A percentile compares a stretch with the other conserved stretches of the same genome.
These are phyloP conservation scores for Hygrocybe coccinea DNA, from an alignment of 768 basidiomycete genomes.

Conservation along the genomic window DNA sequence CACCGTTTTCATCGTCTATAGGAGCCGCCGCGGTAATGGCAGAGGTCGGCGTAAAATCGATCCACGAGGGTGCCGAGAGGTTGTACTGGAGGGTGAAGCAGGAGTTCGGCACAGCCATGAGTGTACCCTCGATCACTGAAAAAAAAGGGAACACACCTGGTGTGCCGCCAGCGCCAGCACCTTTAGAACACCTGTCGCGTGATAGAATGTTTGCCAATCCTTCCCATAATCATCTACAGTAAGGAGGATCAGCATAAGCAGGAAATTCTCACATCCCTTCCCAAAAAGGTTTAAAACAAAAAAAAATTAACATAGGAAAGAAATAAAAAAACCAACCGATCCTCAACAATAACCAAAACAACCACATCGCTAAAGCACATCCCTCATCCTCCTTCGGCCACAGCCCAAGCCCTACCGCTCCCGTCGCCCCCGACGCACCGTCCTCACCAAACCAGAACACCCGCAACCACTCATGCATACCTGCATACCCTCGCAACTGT, in stretches of 20 bases:
- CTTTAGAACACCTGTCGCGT: slow-evolving; percentile 50
- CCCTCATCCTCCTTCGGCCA: slow-evolving; percentile 57
- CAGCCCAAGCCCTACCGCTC: slow-evolving; percentile 35
- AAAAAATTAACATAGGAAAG: neutral
- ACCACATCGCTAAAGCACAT: slow-evolving; percentile 67
- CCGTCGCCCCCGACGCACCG: slow-evolving; percentile 51
- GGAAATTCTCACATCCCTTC: too few relatives aligned
- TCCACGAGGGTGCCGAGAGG: slow-evolving; percentile 54
- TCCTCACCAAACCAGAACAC: slow-evolving; percentile 60
- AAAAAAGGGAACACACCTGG: slow-evolving; percentile 25
- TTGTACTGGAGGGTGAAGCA: slow-evolving; percentile 53
- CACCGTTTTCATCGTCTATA: too few relatives aligned
- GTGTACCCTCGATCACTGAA: neutral
- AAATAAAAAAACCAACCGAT: slow-evolving; percentile 43
- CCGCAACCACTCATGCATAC: slow-evolving; percentile 58
- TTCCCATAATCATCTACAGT: slow-evolving; percentile 44
- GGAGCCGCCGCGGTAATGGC: too few relatives aligned
- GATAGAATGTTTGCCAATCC: slow-evolving; percentile 38
- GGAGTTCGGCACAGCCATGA: too few relatives aligned
- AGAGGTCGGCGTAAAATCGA: slow-evolving; percentile 39
- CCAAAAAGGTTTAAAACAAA: too few relatives aligned
- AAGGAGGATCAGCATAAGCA: neutral
- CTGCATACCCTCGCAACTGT: slow-evolving; percentile 67
- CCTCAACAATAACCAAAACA: slow-evolving; percentile 68
- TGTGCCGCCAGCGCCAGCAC: slow-evolving; percentile 66